Evolutionary conservation across 371 early-diverging fungal genomes (phyloP).

Genomic region (Chytridiales sp.): DNA sequence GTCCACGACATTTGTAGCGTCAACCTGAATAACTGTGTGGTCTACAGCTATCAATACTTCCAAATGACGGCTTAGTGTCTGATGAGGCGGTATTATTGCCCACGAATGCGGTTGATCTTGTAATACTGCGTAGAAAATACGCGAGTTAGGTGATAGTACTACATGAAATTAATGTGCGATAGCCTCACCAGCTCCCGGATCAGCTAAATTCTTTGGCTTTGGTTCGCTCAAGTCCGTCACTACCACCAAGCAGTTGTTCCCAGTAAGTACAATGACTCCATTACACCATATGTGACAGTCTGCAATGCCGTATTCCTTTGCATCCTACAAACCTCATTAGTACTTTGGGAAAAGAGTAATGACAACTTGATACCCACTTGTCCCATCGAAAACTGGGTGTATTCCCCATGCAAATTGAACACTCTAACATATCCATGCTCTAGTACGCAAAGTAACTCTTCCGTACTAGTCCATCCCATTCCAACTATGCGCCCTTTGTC

Average conservation of each 20-base stretch:
- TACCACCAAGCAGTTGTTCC: conserved; percentile 73
- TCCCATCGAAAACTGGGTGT: conserved; percentile 80
- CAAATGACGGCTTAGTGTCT: conserved; percentile 81
- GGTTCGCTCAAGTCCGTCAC: conserved; percentile 85
- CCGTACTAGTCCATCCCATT: conserved; percentile 87
- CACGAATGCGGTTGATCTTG: conserved; percentile 76
- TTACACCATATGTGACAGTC: conserved; percentile 86
- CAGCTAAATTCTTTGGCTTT: conserved; percentile 73
- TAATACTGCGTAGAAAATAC: conserved; percentile 44
- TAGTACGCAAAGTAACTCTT: conserved; percentile 83
- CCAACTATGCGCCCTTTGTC: conserved; percentile 85
- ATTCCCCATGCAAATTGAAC: conserved; percentile 78
- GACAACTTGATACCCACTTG: conserved; percentile 29
- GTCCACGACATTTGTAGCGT: conserved; percentile 78
- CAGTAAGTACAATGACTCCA: conserved; percentile 87
- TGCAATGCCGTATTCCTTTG: conserved; percentile 72
- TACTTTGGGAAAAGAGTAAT: too few species aligned
- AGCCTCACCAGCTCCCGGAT: conserved; percentile 64
- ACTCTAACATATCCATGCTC: conserved; percentile 86
- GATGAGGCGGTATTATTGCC: conserved; percentile 86
- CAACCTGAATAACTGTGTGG: conserved; percentile 75
- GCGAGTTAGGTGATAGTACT: background rate
- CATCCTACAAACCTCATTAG: conserved; percentile 63
- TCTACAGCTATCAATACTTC: conserved; percentile 84
- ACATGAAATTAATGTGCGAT: background rate